A percentile compares a stretch with the other conserved stretches of the same genome.
These are phyloP conservation scores for Epithemia pelagica DNA, from an alignment of 108 stramenopile species.

Conservation along the genomic window DNA sequence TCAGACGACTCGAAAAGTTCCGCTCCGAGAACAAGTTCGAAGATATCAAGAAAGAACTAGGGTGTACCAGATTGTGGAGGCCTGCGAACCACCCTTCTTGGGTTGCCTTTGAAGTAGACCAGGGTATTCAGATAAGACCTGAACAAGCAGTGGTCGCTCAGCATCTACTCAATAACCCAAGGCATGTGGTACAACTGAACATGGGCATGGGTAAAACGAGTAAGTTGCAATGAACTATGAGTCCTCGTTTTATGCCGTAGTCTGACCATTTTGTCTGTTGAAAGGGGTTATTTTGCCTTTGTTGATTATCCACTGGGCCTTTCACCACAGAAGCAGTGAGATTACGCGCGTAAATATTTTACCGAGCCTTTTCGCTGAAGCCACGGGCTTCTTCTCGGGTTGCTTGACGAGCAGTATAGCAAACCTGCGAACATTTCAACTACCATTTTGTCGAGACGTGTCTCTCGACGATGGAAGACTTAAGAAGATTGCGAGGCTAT, in stretches of 20 bases:
- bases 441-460: neutral
- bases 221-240: too few relatives aligned
- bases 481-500: neutral
- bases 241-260: too few relatives aligned
- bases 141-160: conserved; percentile 41
- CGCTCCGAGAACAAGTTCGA: neutral
- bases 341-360: neutral
- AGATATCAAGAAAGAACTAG: conserved; percentile 20
- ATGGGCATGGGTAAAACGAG: conserved; percentile 51
- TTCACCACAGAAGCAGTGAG: neutral
- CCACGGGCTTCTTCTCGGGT: neutral
- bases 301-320: neutral
- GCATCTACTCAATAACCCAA: conserved; percentile 40
- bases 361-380: neutral
- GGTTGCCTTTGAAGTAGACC: conserved; percentile 57
- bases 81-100: conserved; percentile 28
- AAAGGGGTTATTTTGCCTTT: neutral
- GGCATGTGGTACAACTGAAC: conserved; percentile 43
- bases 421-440: neutral
- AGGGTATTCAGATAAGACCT: conserved; percentile 37
- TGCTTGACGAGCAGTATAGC: neutral
- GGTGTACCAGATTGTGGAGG: conserved; percentile 22
- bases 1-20: neutral
- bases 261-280: too few relatives aligned
- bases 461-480: neutral